Base-by-base conservation (phyloP, 805 yeast genomes). In the Sugiyamaella americana region DNA sequence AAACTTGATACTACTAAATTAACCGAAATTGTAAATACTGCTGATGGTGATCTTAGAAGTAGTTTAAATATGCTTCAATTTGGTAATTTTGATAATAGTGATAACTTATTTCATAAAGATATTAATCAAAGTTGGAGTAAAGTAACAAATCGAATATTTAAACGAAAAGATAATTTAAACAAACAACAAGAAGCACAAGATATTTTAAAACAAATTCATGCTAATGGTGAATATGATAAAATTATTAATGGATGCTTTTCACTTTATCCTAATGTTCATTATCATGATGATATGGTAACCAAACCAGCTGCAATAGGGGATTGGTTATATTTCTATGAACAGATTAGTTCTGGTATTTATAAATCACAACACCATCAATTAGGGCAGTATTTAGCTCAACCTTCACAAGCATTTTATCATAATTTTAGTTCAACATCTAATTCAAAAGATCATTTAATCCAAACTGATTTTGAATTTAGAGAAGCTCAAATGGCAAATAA, bases 41-140 rank as follows among this genome's bases (percentile, higher is more conserved):
- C 88, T 32, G 87, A 85, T 52, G 86, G 86, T 36, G 98, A 91
- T 65, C 72, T 93, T 17, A 70, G 98, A 54, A 85, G 87, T 22
- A 84, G 96, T 63, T 70, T 91, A 35, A 91, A 91, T 58, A 76
- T 81, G 56, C 61, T 91, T 34, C 98, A 91, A 55, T 89, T 91
- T 58, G 72, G 69, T 37, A 36, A 58, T 58, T 6, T 47, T 11
- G 32, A 26, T 26, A 26, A 26, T 26, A 8, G 11, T 26, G 32
- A 26, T 8, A 26, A 13, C 8, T 8, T 26, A 8, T 41, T 41
- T 32, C 40, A 37, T 22, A 86, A 84, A 61, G 95, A 87, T 63
- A 56, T 69, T 8, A 79, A 75, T 44, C 52, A 77, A 40, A 74
- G 82, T 19, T 85, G 95, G 95, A 83, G 72, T 55, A 62, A 74